Evolutionary conservation across 1,284 basidiomycete species (phyloP).

Genomic region (Ceratobasidium sp.): DNA sequence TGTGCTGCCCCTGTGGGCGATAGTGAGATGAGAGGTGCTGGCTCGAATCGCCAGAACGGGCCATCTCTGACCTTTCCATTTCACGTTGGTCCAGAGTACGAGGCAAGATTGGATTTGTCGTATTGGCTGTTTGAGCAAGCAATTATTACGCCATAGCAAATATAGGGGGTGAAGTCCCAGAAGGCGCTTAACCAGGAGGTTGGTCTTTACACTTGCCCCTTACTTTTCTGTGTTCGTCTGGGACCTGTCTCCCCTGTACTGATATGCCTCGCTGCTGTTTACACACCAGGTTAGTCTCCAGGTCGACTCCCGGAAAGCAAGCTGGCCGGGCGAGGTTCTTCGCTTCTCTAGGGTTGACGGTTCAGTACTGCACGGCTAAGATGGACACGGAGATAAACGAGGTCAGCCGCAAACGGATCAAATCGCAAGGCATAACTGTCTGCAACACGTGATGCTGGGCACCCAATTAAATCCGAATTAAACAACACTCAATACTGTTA

Average conservation of each 20-base stretch:
- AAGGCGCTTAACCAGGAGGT: not conserved
- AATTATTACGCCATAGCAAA: constrained; percentile 5
- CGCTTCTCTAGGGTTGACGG: too few species aligned
- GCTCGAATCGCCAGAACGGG: constrained; percentile 9
- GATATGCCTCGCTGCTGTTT: not conserved
- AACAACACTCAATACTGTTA: constrained; percentile 25
- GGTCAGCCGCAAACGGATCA: not conserved
- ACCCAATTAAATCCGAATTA: constrained; percentile 37
- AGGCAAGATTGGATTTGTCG: constrained; percentile 6
- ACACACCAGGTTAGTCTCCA: not conserved
- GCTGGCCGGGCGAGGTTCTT: too few species aligned
- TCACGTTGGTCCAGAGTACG: constrained; percentile 13
- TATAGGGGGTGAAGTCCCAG: not conserved
- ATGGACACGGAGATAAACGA: not conserved
- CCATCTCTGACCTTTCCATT: constrained; percentile 9
- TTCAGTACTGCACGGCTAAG: too few species aligned
- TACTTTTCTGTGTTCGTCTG: not conserved
- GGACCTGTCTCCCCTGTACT: not conserved
- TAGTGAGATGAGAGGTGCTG: not conserved
- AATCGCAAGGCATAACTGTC: not conserved
- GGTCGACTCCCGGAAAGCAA: too few species aligned
- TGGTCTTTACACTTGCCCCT: not conserved
- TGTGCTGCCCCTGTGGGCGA: constrained; percentile 4
- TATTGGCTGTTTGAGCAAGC: not conserved
- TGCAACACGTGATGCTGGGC: constrained; percentile 14